Base-by-base conservation (phyloP, 768 basidiomycete species). In the Leccinum uliginosum region DNA sequence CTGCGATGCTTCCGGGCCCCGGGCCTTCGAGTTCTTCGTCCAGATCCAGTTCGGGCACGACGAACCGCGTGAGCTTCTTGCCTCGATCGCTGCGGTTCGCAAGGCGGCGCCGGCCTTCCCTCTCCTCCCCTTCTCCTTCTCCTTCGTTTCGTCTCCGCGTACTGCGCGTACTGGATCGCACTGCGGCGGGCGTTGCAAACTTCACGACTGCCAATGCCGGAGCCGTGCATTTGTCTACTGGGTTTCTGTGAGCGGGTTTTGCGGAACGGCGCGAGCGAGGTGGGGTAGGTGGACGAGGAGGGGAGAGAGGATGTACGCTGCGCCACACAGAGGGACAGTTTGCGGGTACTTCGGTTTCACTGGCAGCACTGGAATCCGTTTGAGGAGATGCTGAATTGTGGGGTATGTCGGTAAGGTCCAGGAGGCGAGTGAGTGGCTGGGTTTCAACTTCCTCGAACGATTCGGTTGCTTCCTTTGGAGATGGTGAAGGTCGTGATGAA, bases 21-120 rank as follows among this genome's bases (percentile, higher is more conserved):
- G n/a, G n/a, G n/a, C n/a, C 40, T 43, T 43, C 19, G 40, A 19
- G n/a, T 43, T 26, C 26, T 12, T 23, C 50, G 7, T 46, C 59
- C 23, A 11, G 46, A 47, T 62, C 63, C 0, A 29, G 1, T 12
- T 50, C 49, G 12, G 51, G 61, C 3, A 57, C 24, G 29, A 53
- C 40, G n/a, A 67, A 67, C 2, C 64, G 61, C 3, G 54, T 59
- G n/a, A 35, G 56, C 32, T 59, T 64, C 23, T 32, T 46, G 40
- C 10, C 38, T 40, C 40, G 49, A n/a, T 19, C 21, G 23, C 26
- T 14, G 21, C 21, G 55, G 3, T 38, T 26, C 1, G 19, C 21
- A 12, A 15, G 24, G 6, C 3, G 46, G 17, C 24, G 24, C 17
- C 26, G 15, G 15, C 27, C 29, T n/a, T 48, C n/a, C 24, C 10